Evolutionary conservation across 225 moss, liverwort and hornwort species (phyloP).

Genomic region (Polytrichum formosum): DNA sequence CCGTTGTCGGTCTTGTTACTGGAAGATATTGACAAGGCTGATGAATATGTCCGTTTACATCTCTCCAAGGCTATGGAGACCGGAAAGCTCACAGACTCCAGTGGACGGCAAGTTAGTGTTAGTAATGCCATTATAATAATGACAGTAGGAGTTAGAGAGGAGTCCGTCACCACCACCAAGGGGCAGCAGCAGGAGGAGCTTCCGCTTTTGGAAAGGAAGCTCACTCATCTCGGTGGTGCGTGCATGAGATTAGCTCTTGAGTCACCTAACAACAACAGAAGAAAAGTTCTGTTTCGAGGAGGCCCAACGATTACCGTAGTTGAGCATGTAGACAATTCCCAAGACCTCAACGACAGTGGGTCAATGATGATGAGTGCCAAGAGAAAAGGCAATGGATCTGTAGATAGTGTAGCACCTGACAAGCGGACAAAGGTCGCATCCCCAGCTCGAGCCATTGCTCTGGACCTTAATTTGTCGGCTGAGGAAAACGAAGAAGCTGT

Average conservation of each 20-base stretch:
- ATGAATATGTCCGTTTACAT: conserved; percentile 26
- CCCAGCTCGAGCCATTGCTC: conserved; percentile 24
- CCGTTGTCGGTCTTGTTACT: conserved; percentile 58
- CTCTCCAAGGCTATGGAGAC: conserved; percentile 54
- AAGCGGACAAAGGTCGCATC: conserved; percentile 25
- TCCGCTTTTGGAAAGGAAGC: conserved; percentile 29
- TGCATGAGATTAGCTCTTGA: conserved; percentile 29
- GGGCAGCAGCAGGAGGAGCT: conserved; percentile 2
- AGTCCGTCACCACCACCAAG: background rate
- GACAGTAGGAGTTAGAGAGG: conserved; percentile 50
- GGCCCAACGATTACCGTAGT: conserved; percentile 33
- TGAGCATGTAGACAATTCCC: conserved; percentile 9
- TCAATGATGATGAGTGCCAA: conserved; percentile 10
- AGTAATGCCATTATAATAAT: conserved; percentile 57
- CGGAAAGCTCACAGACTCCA: conserved; percentile 54
- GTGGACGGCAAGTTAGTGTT: conserved; percentile 49
- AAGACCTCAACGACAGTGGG: conserved; percentile 1
- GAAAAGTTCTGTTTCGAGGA: conserved; percentile 32
- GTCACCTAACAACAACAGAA: conserved; percentile 6
- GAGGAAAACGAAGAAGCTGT: conserved; percentile 50
- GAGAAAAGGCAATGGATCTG: conserved; percentile 27
- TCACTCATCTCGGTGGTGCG: conserved; percentile 23
- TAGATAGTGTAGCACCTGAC: conserved; percentile 1
- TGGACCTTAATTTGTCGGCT: conserved; percentile 64
- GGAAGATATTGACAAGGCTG: conserved; percentile 66